Evolutionary conservation across 305 asterid species (phyloP).

Genomic region (Euphrasia arctica): DNA sequence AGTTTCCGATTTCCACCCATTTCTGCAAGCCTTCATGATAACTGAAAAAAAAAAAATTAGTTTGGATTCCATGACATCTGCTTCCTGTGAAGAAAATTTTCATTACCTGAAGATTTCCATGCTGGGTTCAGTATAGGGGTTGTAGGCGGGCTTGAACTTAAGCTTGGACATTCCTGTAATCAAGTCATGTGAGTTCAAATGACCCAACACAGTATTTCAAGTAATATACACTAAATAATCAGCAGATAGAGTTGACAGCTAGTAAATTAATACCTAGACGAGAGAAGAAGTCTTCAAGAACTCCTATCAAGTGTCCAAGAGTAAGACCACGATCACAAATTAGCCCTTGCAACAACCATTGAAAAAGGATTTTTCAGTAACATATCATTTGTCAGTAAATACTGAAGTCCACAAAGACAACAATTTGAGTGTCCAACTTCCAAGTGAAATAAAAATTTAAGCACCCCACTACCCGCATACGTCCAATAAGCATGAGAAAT

Average conservation of each 20-base stretch:
- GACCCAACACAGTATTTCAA: slow-evolving; percentile 14
- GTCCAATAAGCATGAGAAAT: neutral
- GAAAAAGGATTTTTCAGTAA: slow-evolving; percentile 6
- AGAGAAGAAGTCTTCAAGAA: slow-evolving; percentile 83
- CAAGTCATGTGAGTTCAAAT: slow-evolving; percentile 11
- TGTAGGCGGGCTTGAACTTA: slow-evolving; percentile 94
- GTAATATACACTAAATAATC: neutral
- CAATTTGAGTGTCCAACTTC: neutral
- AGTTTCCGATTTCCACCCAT: slow-evolving; percentile 98
- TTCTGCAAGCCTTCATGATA: slow-evolving; percentile 92
- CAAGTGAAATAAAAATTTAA: neutral
- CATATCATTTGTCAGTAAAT: neutral
- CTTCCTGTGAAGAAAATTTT: neutral
- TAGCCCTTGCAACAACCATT: slow-evolving; percentile 51
- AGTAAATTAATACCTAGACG: slow-evolving; percentile 60
- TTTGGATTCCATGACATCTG: neutral
- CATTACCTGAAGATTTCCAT: slow-evolving; percentile 96
- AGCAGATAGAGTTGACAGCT: slow-evolving; percentile 7
- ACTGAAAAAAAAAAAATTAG: slow-evolving; percentile 39
- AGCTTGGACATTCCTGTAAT: slow-evolving; percentile 90
- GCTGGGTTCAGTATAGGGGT: slow-evolving; percentile 99
- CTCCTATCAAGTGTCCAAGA: slow-evolving; percentile 93
- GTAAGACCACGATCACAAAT: slow-evolving; percentile 89
- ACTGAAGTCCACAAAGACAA: neutral
- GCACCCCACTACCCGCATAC: neutral